Base-by-base conservation (phyloP, 2,329 filamentous ascomycete genomes). In the Xylariaceae sp. region DNA sequence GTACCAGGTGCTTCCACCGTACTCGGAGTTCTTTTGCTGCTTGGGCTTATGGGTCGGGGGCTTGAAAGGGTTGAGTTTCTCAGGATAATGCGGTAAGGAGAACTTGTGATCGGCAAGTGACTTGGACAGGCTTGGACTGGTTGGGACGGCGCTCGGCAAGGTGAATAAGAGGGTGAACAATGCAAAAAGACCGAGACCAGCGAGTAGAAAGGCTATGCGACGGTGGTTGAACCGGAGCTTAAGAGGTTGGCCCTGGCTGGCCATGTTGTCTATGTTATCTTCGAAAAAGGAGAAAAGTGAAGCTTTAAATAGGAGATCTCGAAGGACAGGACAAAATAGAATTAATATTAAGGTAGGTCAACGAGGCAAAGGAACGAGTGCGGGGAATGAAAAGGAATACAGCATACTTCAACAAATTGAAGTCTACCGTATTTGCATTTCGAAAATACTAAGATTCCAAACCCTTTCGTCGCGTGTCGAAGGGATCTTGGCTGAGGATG, bases 1-100 rank as follows among this genome's bases (percentile, higher is more conserved):
- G 68, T 89, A 88, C 92, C 92, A 97, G 48, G 82, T 83, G 25
- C 86, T 83, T 50, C 86, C 86, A 40, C 84, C 86, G 61, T 80
- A 83, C 5, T 85, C 86, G 62, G 88, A 91, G 64, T 92, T 88
- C 52, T 82, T 80, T 64, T 91, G 85, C 42, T 83, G 77, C 3
- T 84, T 80, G 16, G 86, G 86, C 49, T 82, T 78, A 64, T 94
- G 88, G 10, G 82, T 77, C 17, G 82, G 77, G 33, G 79, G 77
- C 33, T 78, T 76, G 64, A 92, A 91, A 0, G 83, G 85, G 55
- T 84, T 85, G 54, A 71, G 53, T 25, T 70, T 67, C 50, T 67
- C 66, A 46, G 70, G 73, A 40, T 76, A 66, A 52, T 71, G 72
- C 19, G 74, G 72, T 25, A 79, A 67, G 14, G 73, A 69, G 40